Evolutionary conservation across 2,329 filamentous ascomycete genomes (phyloP).

Genomic region (Aspergillus sp.): DNA sequence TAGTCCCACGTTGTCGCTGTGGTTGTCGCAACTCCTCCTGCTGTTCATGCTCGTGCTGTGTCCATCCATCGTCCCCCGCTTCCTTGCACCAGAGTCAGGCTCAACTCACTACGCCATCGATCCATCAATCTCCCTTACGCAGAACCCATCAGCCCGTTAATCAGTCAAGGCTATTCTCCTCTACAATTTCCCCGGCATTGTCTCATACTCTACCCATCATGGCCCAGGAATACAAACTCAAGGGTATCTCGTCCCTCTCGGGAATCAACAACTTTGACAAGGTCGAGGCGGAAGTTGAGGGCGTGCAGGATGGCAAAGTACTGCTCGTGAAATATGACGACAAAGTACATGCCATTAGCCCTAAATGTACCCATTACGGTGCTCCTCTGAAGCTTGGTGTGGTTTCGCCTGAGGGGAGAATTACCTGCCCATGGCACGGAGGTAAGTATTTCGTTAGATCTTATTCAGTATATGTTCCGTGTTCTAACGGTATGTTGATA

Average conservation of each 20-base stretch:
- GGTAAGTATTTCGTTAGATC: conserved; percentile 54
- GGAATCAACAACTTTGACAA: conserved; percentile 78
- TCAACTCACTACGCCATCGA: neutral
- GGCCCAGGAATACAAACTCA: conserved; percentile 57
- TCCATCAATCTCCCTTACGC: neutral
- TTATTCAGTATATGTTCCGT: neutral
- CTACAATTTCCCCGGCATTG: neutral
- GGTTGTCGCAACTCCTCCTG: conserved; percentile 19
- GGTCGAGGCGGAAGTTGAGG: conserved; percentile 86
- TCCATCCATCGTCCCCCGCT: conserved; percentile 17
- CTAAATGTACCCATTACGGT: conserved; percentile 88
- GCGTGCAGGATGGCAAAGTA: conserved; percentile 81
- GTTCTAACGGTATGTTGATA: conserved; percentile 33
- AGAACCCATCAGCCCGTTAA: neutral
- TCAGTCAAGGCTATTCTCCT: conserved; percentile 8
- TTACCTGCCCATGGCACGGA: conserved; percentile 97
- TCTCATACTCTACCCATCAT: conserved; percentile 24
- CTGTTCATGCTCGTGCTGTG: conserved; percentile 27
- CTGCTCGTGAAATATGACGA: conserved; percentile 77
- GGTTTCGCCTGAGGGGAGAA: conserved; percentile 73
- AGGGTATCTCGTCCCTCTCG: conserved; percentile 68
- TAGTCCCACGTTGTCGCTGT: conserved; percentile 20
- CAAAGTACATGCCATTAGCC: conserved; percentile 74
- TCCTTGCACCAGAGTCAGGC: neutral
- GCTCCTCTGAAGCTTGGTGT: conserved; percentile 86